Base-by-base conservation (phyloP, 2,329 filamentous ascomycete species). In the Epichloe gansuensis region DNA sequence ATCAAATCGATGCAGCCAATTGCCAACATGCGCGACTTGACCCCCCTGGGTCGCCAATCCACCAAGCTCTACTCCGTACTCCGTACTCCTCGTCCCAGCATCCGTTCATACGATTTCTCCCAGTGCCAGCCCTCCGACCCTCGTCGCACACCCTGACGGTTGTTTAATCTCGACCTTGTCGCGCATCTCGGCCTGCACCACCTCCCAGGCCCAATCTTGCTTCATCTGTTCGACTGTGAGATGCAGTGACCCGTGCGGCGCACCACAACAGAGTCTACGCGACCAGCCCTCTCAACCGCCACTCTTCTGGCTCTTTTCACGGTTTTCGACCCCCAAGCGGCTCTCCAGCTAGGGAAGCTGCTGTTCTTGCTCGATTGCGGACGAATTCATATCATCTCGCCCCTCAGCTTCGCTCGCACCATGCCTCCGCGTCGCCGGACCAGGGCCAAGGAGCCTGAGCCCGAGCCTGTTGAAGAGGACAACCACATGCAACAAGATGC, bases 381-480 rank as follows among this genome's bases (percentile, higher is more conserved):
- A 54, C 50, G 48, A 53, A 38, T 38, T 48, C 44, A 44, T 53
- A 54, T 53, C 48, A 58, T 58, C 3, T 34, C 12, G 38, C 21
- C 17, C 41, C 17, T 25, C 34, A 28, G 37, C 41, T 44, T 49
- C 60, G 57, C 62, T 49, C 60, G 57, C 62, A 63, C 54, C 59
- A 69, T 69, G 67, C 60, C 65, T 61, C 65, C 65, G 63, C 66
- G 66, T 61, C 66, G 66, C 60, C 64, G 67, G 59, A 59, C 63
- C 55, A 65, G 65, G 57, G 63, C 60, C 51, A 60, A 64, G 59
- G 63, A 65, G 59, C 60, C 61, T 45, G 59, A 52, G 37, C 55
- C 56, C 50, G 64, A 63, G 54, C 54, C 54, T 11, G 62, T 64
- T 44, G 58, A 64, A 54, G 62, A 65, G 54, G 61, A 61, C 45